Conservation (phyloP, 108 stramenopile species). For the Fistulifera pelliculosa region DNA sequence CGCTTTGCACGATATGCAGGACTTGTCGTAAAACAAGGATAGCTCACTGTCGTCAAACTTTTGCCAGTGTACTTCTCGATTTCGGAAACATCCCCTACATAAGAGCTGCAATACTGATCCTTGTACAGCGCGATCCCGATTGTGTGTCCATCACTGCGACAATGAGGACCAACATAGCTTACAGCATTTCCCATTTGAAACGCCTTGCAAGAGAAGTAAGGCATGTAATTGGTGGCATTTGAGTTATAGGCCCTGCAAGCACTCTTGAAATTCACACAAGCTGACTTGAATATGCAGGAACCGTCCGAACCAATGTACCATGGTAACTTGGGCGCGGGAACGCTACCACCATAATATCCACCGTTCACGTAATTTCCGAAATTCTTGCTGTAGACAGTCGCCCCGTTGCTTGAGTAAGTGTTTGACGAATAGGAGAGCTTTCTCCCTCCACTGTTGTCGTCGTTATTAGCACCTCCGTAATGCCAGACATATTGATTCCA, state of each 20-base stretch:
- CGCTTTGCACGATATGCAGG: conserved; percentile 61
- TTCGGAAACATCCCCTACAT: conserved; percentile 32
- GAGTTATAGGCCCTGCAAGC: conserved; percentile 41
- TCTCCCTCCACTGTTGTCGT: no score
- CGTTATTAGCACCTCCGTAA: no score
- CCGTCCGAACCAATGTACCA: conserved; percentile 2
- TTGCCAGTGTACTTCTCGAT: conserved; percentile 17
- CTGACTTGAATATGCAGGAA: conserved; percentile 26
- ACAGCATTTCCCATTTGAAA: conserved; percentile 28
- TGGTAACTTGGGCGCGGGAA: background rate
- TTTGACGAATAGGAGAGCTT: no score
- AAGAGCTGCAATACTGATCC: conserved; percentile 65
- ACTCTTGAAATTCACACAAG: conserved; percentile 24
- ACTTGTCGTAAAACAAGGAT: conserved; percentile 21
- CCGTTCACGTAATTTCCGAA: conserved; percentile 3
- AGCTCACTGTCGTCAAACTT: conserved; percentile 21
- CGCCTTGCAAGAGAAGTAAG: conserved; percentile 29
- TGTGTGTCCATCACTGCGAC: conserved; percentile 51
- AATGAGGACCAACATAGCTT: conserved; percentile 65
- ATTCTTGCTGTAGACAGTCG: conserved; percentile 6
- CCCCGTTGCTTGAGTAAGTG: no score
- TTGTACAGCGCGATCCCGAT: conserved; percentile 68
- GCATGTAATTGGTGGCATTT: conserved; percentile 17
- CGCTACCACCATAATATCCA: background rate
- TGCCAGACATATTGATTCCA: no score